Percentiles rank a stretch among this genome's conserved stretches.
phyloP scores from a whole-genome alignment of 306 rosid species.

The Carpinus viminea region DNA sequence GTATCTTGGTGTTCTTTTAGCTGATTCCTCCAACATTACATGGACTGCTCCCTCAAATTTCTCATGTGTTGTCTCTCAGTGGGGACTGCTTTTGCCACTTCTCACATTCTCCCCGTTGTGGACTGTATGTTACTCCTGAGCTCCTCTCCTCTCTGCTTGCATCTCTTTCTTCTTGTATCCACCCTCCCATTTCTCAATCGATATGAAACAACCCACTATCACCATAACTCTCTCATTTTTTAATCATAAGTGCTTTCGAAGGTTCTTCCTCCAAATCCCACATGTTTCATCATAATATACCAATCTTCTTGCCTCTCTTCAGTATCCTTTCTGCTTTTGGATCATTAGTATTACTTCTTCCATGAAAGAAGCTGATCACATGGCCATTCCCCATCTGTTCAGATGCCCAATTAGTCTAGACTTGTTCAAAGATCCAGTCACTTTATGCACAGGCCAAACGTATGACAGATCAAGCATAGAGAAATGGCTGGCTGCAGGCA shows the following conservation, averaged over 20 bases:
- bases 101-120: constrained; percentile 16
- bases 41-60: constrained; percentile 25
- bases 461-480: constrained; percentile 82
- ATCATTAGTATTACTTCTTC: constrained; percentile 24
- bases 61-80: constrained; percentile 40
- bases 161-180: background rate
- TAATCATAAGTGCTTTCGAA: background rate
- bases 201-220: background rate
- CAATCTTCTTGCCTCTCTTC: background rate
- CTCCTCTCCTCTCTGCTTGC: constrained; percentile 7
- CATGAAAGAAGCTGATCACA: constrained; percentile 54
- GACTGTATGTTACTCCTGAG: constrained; percentile 28
- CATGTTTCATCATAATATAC: background rate
- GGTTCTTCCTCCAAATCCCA: background rate
- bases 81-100: constrained; percentile 21
- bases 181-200: background rate
- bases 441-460: constrained; percentile 83
- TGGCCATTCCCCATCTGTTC: constrained; percentile 65
- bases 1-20: constrained; percentile 21
- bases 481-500: constrained; percentile 73
- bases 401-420: constrained; percentile 87
- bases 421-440: constrained; percentile 82
- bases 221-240: background rate
- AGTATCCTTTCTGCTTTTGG: constrained; percentile 9
- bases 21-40: constrained; percentile 48